Base-by-base conservation (phyloP, 2,329 filamentous ascomycete genomes). In the Fonsecaea pedrosoi region DNA sequence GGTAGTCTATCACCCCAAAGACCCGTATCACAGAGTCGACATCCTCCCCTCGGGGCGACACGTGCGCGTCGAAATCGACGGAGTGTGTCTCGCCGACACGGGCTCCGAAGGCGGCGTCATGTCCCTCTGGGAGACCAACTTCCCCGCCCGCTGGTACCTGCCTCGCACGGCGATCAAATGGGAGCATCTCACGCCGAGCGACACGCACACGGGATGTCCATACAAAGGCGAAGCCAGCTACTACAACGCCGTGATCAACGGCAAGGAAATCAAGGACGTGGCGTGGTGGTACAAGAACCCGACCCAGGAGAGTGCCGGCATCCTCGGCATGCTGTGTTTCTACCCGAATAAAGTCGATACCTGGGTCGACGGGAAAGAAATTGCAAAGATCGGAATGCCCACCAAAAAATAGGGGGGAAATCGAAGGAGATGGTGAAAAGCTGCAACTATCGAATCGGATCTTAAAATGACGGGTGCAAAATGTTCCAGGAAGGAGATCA, bases 221-320 rank as follows among this genome's bases (percentile, higher is more conserved):
- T 73, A 73, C 60, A 73, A 73, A 48, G 72, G 72, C 0, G 42
- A 71, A 50, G 72, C 72, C 54, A 73, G 70, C 64, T 73, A 73
- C 37, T 73, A 73, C 62, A 58, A 72, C 65, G 71, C 70, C 12
- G 66, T 70, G 35, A 63, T 73, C 34, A 66, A 70, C 25, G 71
- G 71, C 18, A 70, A 72, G 62, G 71, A 73, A 59, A 18, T 65
- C 37, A 70, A 71, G 58, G 71, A 73, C 64, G 70, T 73, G 32
- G 72, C 70, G 3, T 73, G 72, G 72, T 73, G 68, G 68, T 73
- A 73, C 57, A 35, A 60, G 60, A 70, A 69, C 35, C 72, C 72
- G 1, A 71, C 60, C 12, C 18, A 54, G 10, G 72, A 73, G 58
- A 72, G 69, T 37, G 66, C 56, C 8, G 50, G 38, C 45, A 67